These are phyloP conservation scores for Capsella bursapastoris DNA, from an alignment of 345 rosid genomes.

Conservation along the genomic window DNA sequence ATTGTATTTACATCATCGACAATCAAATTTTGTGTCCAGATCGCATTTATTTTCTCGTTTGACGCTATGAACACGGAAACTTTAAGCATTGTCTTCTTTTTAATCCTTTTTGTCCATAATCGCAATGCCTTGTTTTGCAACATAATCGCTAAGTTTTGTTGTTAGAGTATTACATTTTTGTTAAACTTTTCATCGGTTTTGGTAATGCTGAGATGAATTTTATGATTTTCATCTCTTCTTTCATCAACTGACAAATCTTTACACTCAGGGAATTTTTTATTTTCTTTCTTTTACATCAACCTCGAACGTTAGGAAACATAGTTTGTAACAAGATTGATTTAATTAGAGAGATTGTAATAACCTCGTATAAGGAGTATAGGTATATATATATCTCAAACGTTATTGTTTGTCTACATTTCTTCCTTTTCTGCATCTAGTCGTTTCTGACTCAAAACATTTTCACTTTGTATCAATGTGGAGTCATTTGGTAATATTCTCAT, in stretches of 20 bases:
- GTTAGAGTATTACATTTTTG: background rate
- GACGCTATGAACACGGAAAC: slow-evolving; percentile 15
- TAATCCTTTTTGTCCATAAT: slow-evolving; percentile 36
- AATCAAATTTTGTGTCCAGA: background rate
- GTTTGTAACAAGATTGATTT: background rate
- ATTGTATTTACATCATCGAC: slow-evolving; percentile 54
- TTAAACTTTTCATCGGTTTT: background rate
- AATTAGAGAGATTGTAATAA: background rate
- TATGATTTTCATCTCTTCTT: background rate
- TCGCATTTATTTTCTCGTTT: background rate
- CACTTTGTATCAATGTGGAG: slow-evolving; percentile 23
- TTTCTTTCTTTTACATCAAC: background rate
- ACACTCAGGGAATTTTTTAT: too few species aligned
- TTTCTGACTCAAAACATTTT: background rate
- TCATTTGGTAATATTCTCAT: slow-evolving; percentile 2
- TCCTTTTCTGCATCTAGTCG: background rate
- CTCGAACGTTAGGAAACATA: background rate
- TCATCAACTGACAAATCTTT: background rate
- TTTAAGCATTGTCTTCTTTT: too few species aligned
- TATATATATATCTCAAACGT: too few species aligned
- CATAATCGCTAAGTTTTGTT: background rate
- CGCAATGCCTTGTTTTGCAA: background rate
- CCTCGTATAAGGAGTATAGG: background rate
- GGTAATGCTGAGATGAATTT: slow-evolving; percentile 6
- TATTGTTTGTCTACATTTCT: background rate